phyloP scores from a whole-genome alignment of 805 yeast genomes.

The Cyberlindnera sargentensis region DNA sequence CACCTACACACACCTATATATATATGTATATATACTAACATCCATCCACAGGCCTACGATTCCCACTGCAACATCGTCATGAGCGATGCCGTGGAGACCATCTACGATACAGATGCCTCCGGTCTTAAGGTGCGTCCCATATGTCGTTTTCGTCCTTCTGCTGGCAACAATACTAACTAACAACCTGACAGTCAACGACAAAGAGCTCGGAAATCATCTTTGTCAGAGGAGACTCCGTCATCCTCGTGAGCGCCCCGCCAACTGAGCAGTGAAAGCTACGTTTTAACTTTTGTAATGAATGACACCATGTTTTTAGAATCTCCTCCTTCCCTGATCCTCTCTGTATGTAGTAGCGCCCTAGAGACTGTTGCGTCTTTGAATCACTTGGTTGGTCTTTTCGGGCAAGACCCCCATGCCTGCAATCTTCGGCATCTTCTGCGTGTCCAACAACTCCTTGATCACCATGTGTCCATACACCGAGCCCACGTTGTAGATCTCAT shows the following conservation, averaged over 20 bases:
- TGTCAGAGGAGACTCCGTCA: slow-evolving; percentile 97
- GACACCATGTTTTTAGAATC: too few relatives aligned
- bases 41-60: slow-evolving; percentile 59
- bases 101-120: slow-evolving; percentile 44
- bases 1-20: too few relatives aligned
- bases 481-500: slow-evolving; percentile 82
- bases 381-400: slow-evolving; percentile 25
- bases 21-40: slow-evolving; percentile 4
- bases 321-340: not conserved
- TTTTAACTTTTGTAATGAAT: not conserved
- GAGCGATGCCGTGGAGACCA: slow-evolving; percentile 85
- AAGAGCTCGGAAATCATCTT: slow-evolving; percentile 82
- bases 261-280: not conserved
- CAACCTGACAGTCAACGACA: slow-evolving; percentile 16
- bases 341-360: slow-evolving; percentile 19
- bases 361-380: slow-evolving; percentile 59
- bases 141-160: too few relatives aligned
- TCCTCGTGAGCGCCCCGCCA: slow-evolving; percentile 44
- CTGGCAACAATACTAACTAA: not conserved
- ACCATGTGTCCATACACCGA: slow-evolving; percentile 58
- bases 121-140: slow-evolving; percentile 15
- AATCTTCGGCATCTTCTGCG: slow-evolving; percentile 52
- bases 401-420: slow-evolving; percentile 40
- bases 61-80: slow-evolving; percentile 94
- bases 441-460: slow-evolving; percentile 43